Base-by-base conservation (phyloP, 228 moss, liverwort and hornwort genomes). In the Sphagnum magellanicum region DNA sequence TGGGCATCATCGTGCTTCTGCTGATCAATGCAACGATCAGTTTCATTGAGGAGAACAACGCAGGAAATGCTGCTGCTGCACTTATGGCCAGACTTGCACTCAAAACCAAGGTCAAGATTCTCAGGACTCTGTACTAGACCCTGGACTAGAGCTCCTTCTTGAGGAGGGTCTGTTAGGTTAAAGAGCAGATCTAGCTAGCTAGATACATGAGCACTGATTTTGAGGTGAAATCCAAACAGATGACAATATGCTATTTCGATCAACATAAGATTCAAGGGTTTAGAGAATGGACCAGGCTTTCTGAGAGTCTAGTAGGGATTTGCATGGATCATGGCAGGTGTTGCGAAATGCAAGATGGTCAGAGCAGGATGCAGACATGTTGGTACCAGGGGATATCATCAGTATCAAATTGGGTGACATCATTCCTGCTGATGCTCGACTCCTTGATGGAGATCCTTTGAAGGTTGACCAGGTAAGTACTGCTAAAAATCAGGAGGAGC, bases 1-100 rank as follows among this genome's bases (percentile, higher is more conserved):
- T 83, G 67, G 86, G 82, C 61, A 86, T 86, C 47, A 75, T 83
- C 16, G 72, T 69, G 32, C 62, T 86, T 69, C 53, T 86, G 80
- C 0, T 86, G 11, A 80, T 83, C 50, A 86, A 86, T 72, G 82
- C 80, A 49, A 83, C 78, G 10, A 82, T 86, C 63, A 82, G 80
- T 76, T 86, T 83, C 10, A 69, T 82, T 72, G 86, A 83, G 60
- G 82, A 86, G 70, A 83, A 83, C 48, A 83, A 76, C 70, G 86
- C 80, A 48, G 82, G 86, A 13, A 65, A 76, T 62, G 82, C 82
- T 52, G 86, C 80, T 52, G 82, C 80, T 65, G 73, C 86, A 68
- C 82, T 86, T 1, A 83, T 86, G 82, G 86, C 82, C 10, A 74
- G 78, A 65, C 82, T 86, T 60, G 79, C 86, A 64, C 86, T 80